These are phyloP conservation scores for Candida sanyaensis DNA, from an alignment of 1,139 yeast genomes.

Conservation along the genomic window DNA sequence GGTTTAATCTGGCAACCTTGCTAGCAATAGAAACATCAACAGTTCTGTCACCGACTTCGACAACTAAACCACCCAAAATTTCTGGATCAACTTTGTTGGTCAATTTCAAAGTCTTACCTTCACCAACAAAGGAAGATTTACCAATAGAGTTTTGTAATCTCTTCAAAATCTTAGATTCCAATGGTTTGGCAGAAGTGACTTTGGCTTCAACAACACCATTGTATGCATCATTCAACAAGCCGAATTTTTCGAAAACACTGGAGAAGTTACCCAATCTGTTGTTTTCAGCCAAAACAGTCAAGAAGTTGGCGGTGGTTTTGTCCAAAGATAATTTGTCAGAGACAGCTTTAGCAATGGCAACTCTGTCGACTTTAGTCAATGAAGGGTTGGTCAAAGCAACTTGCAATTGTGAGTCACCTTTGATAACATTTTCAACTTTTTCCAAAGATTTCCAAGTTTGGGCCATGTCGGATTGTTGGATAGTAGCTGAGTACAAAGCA, in stretches of 20 bases:
- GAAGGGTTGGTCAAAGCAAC: slow-evolving; percentile 80
- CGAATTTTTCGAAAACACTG: slow-evolving; percentile 70
- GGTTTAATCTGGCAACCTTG: slow-evolving; percentile 87
- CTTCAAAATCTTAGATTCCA: slow-evolving; percentile 78
- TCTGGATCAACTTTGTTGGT: slow-evolving; percentile 84
- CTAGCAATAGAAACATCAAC: slow-evolving; percentile 88
- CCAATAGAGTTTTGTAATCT: slow-evolving; percentile 81
- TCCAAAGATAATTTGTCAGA: slow-evolving; percentile 64
- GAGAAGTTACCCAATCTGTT: slow-evolving; percentile 80
- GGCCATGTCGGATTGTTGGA: slow-evolving; percentile 76
- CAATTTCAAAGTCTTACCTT: slow-evolving; percentile 82
- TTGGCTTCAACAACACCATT: slow-evolving; percentile 92
- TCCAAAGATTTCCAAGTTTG: slow-evolving; percentile 69
- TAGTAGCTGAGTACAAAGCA: slow-evolving; percentile 91
- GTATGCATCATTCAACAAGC: slow-evolving; percentile 81
- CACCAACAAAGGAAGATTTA: slow-evolving; percentile 79
- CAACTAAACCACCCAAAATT: slow-evolving; percentile 93
- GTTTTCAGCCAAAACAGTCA: slow-evolving; percentile 88
- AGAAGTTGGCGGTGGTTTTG: slow-evolving; percentile 75
- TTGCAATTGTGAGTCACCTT: slow-evolving; percentile 63
- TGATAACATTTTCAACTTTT: slow-evolving; percentile 56
- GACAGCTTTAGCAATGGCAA: slow-evolving; percentile 63
- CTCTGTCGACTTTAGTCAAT: slow-evolving; percentile 73
- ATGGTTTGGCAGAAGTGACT: slow-evolving; percentile 84
- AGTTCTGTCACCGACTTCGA: slow-evolving; percentile 95